Base-by-base conservation (phyloP, 768 basidiomycete genomes). In the Atractiella rhizophila region DNA sequence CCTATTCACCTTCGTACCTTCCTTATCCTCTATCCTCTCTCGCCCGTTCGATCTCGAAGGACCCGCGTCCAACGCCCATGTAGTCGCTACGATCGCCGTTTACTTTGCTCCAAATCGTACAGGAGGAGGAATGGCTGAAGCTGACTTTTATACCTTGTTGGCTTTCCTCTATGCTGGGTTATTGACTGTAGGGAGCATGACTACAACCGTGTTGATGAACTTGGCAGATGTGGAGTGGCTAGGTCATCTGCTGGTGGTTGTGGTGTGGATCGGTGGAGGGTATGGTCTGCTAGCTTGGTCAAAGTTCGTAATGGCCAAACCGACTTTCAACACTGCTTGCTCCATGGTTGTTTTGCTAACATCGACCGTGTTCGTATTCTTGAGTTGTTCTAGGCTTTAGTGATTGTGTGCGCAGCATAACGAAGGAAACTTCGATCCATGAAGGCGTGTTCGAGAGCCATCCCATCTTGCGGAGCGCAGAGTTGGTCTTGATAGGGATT, bases 101-200 rank as follows among this genome's bases (percentile, higher is more conserved):
- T 85, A 94, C 58, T 94, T 72, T 57, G 82, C 86, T 51, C 88
- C 88, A 4, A 85, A 85, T 21, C 85, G 88, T 54, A 85, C 82
- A 0, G 62, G 77, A 4, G 91, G 88, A 4, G 76, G 68, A 0
- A 96, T 96, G 85, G 57, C 88, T 30, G 81, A 94, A 55, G 42
- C 42, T n/a, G 42, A 47, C 29, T 28, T 47, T 8, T 47, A 43
- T 29, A 28, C 38, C 34, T 21, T 46, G 36, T 52, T 33, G 54
- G 54, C 42, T 51, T 52, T 23, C 54, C 53, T 11, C 39, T 51
- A 37, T 39, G n/a, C n/a, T 38, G 34, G 28, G 39, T 38, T 48
- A 46, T 31, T 53, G 56, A 29, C 35, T 40, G 27, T 35, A 50
- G 57, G 51, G 45, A 59, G 40, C 9, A 54, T 54, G 53, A 49